These are phyloP conservation scores for Caloboletus inedulis DNA, from an alignment of 1,284 basidiomycete species.

Conservation along the genomic window DNA sequence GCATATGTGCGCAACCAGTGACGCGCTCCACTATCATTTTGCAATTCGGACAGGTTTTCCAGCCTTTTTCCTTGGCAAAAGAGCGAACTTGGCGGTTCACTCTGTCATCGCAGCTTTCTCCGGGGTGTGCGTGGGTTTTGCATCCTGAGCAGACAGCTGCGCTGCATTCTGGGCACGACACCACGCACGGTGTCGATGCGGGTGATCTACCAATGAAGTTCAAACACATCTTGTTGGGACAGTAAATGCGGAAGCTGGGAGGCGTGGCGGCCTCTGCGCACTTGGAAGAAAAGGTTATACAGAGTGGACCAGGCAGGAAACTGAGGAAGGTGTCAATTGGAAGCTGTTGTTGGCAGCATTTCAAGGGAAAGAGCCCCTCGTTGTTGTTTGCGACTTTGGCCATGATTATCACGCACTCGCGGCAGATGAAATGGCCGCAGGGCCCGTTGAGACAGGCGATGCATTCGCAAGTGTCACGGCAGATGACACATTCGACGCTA, in stretches of 20 bases:
- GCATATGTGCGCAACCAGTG: slow-evolving; percentile 40
- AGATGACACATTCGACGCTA: slow-evolving; percentile 27
- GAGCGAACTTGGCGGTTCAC: slow-evolving; percentile 28
- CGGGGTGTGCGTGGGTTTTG: slow-evolving; percentile 22
- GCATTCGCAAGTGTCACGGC: slow-evolving; percentile 14
- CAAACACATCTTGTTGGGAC: slow-evolving; percentile 37
- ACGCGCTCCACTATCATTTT: slow-evolving; percentile 39
- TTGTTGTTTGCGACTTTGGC: slow-evolving; percentile 37
- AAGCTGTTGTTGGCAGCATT: slow-evolving; percentile 40
- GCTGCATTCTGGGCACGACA: slow-evolving; percentile 28
- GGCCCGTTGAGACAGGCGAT: slow-evolving; percentile 24
- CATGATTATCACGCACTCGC: slow-evolving; percentile 36
- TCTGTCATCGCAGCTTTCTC: slow-evolving; percentile 21
- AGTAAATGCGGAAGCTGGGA: slow-evolving; percentile 40
- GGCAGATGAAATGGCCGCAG: slow-evolving; percentile 41
- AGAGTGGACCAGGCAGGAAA: slow-evolving; percentile 28
- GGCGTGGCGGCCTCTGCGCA: slow-evolving; percentile 32
- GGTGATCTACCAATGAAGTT: slow-evolving; percentile 37
- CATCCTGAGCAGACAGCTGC: slow-evolving; percentile 35
- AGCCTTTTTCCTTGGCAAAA: slow-evolving; percentile 36
- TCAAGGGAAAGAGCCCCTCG: slow-evolving; percentile 41
- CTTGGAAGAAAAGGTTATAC: slow-evolving; percentile 31
- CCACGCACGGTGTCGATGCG: slow-evolving; percentile 5
- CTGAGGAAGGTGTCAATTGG: slow-evolving; percentile 28
- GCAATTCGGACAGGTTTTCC: slow-evolving; percentile 44